Percentiles rank a stretch among this genome's conserved stretches.
phyloP scores from a whole-genome alignment of 2,329 filamentous ascomycete genomes.

The Falciphora oryzae region DNA sequence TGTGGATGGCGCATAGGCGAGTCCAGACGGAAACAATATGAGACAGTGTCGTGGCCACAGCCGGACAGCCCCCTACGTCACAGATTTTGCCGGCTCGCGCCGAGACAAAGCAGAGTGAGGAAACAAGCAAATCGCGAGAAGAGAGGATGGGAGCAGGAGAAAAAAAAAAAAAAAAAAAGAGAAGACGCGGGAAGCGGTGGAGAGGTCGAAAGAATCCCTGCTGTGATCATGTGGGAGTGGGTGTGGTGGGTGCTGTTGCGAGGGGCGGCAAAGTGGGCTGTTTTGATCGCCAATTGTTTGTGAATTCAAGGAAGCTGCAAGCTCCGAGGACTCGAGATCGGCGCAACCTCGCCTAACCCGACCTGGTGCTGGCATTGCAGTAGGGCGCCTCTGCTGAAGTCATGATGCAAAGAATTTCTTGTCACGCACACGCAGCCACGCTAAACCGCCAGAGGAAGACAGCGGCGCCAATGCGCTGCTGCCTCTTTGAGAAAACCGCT shows the following conservation, averaged over 20 bases:
- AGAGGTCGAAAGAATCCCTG: slow-evolving; percentile 35
- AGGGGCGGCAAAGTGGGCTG: background rate
- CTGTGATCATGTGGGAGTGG: slow-evolving; percentile 11
- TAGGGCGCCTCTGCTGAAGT: background rate
- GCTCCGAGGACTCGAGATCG: background rate
- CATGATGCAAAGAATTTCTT: background rate
- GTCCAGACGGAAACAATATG: background rate
- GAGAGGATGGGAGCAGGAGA: slow-evolving; percentile 24
- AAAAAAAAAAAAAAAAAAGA: too few species aligned
- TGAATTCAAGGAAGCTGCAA: background rate
- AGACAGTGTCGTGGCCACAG: background rate
- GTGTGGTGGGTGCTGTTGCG: background rate
- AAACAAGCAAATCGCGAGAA: background rate
- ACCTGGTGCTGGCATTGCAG: background rate
- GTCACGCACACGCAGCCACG: too few species aligned
- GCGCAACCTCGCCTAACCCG: background rate
- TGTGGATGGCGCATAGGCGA: background rate
- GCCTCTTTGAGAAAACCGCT: background rate
- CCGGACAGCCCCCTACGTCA: background rate
- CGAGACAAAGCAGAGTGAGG: background rate
- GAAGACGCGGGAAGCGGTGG: background rate
- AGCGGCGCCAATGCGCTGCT: background rate
- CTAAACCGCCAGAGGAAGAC: background rate
- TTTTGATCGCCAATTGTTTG: background rate
- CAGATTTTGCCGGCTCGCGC: background rate